Evolutionary conservation across 805 yeast species (phyloP).

Genomic region (Cyberlindnera galapagoensis): DNA sequence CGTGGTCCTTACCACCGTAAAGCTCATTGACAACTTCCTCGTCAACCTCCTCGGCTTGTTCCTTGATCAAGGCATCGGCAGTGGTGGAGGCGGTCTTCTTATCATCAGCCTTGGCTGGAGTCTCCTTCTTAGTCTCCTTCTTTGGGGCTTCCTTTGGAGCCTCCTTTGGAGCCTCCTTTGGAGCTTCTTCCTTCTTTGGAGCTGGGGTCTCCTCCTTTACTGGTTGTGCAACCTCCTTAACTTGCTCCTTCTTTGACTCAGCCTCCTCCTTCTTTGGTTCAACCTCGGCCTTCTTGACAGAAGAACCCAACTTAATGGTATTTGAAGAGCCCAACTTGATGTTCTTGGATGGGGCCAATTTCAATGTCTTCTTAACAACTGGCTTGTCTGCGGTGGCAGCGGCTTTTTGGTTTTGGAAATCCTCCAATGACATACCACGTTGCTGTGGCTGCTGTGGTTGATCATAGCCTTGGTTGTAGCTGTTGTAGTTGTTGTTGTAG

Average conservation of each 20-base stretch:
- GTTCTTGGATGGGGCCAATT: slow-evolving; percentile 58
- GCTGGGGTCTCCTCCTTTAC: slow-evolving; percentile 13
- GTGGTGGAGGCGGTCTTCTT: slow-evolving; percentile 18
- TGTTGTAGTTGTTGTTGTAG: slow-evolving; percentile 10
- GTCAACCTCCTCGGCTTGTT: slow-evolving; percentile 78
- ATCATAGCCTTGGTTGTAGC: slow-evolving; percentile 10
- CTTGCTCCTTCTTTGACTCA: slow-evolving; percentile 14
- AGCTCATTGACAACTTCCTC: slow-evolving; percentile 83
- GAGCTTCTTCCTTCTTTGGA: slow-evolving; percentile 25
- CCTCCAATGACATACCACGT: slow-evolving; percentile 72
- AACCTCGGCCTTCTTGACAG: slow-evolving; percentile 20
- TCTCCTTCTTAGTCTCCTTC: slow-evolving; percentile 10
- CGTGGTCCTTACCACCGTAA: slow-evolving; percentile 97
- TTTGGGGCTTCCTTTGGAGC: slow-evolving; percentile 19
- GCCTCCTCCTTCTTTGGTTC: slow-evolving; percentile 24
- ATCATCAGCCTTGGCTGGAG: slow-evolving; percentile 16
- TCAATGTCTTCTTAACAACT: slow-evolving; percentile 53
- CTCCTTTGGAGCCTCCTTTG: slow-evolving; percentile 21
- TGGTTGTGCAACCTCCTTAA: slow-evolving; percentile 1
- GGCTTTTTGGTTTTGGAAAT: slow-evolving; percentile 57
- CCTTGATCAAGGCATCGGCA: slow-evolving; percentile 47
- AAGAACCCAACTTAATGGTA: no score
- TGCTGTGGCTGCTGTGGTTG: slow-evolving; percentile 20
- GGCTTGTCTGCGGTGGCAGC: slow-evolving; percentile 20
- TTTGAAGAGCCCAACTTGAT: slow-evolving; percentile 44